These are phyloP conservation scores for Chionographis japonica DNA, from an alignment of 106 monocot species.

Conservation along the genomic window DNA sequence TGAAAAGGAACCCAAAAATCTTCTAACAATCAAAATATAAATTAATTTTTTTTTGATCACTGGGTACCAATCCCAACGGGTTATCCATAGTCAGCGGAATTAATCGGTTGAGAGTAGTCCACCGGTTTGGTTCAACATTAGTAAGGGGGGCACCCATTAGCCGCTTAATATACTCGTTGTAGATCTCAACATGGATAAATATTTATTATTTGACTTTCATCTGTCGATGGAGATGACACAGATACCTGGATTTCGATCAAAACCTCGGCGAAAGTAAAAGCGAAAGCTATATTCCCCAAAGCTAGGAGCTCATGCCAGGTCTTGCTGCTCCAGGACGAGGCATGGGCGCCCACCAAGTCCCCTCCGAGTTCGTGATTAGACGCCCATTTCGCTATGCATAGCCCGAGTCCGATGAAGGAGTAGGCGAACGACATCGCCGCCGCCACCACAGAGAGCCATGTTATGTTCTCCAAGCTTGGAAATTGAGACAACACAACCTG, in stretches of 20 bases:
- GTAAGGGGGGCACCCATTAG: too few species aligned
- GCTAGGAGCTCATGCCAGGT: conserved; percentile 45
- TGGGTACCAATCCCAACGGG: too few species aligned
- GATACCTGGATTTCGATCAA: conserved; percentile 69
- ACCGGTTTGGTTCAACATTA: too few species aligned
- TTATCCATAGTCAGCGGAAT: too few species aligned
- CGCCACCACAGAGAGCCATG: conserved; percentile 61
- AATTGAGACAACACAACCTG: conserved; percentile 63
- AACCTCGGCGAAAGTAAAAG: conserved; percentile 63
- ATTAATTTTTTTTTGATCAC: too few species aligned
- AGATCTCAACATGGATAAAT: too few species aligned
- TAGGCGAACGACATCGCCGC: conserved; percentile 70
- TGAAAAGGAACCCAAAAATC: background rate
- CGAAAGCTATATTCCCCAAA: conserved; percentile 74
- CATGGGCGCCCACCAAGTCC: conserved; percentile 11
- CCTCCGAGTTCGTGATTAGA: conserved; percentile 34
- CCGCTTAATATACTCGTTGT: too few species aligned
- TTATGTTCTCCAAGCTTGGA: conserved; percentile 73
- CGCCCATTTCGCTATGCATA: conserved; percentile 36
- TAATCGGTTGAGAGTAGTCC: too few species aligned
- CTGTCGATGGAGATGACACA: too few species aligned
- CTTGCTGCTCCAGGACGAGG: conserved; percentile 24
- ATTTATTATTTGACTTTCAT: too few species aligned
- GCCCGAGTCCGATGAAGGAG: conserved; percentile 59
- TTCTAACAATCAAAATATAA: background rate